A percentile compares a stretch with the other conserved stretches of the same genome.
These are phyloP conservation scores for Brettanomyces sp. DNA, from an alignment of 805 yeast genomes.

Conservation along the genomic window DNA sequence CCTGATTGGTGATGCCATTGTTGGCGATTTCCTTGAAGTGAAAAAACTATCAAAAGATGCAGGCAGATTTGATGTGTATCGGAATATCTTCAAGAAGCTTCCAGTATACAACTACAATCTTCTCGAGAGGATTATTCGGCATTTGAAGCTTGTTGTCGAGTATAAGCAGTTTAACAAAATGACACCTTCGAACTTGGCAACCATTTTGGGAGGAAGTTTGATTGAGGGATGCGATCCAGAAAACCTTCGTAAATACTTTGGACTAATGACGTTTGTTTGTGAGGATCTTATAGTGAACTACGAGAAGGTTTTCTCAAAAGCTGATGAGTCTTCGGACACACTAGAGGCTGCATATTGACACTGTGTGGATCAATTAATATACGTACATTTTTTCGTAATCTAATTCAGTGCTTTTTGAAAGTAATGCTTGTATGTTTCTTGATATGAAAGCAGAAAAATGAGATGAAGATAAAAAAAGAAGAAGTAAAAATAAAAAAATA, in stretches of 20 bases:
- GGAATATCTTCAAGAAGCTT: slow-evolving; percentile 25
- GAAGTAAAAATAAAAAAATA: no score
- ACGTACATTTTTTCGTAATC: no score
- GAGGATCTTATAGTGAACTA: slow-evolving; percentile 40
- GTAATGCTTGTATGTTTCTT: no score
- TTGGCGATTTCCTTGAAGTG: slow-evolving; percentile 44
- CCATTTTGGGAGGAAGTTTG: slow-evolving; percentile 67
- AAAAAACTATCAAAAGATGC: slow-evolving; percentile 16
- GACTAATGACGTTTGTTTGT: slow-evolving; percentile 44
- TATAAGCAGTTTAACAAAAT: slow-evolving; percentile 67
- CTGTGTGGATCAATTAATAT: no score
- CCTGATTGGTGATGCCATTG: slow-evolving; percentile 55
- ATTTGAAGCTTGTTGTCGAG: slow-evolving; percentile 59
- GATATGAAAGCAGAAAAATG: no score
- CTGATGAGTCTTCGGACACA: background rate
- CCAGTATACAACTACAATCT: slow-evolving; percentile 64
- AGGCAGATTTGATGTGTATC: slow-evolving; percentile 18
- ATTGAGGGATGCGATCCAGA: slow-evolving; percentile 47
- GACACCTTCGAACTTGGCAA: slow-evolving; percentile 85
- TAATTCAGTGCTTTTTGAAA: no score
- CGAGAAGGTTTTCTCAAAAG: slow-evolving; percentile 26
- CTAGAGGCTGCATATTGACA: background rate
- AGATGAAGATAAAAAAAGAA: no score
- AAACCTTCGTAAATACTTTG: slow-evolving; percentile 37
- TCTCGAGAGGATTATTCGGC: slow-evolving; percentile 56